phyloP scores from a whole-genome alignment of 768 basidiomycete species.

The Suillus fuscotomentosus region DNA sequence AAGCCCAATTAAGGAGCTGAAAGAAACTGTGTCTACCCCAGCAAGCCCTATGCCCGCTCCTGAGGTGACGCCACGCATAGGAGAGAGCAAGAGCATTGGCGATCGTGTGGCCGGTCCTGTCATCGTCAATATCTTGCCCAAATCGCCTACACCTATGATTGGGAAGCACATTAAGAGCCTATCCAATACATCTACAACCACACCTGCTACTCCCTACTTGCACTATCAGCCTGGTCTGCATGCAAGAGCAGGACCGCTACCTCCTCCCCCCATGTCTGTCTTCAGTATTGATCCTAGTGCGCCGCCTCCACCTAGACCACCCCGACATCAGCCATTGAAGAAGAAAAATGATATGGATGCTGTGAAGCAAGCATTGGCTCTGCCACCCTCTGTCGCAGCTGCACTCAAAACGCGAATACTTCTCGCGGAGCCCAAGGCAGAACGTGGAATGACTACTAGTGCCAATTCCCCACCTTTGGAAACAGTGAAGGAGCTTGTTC shows the following conservation, averaged over 20 bases:
- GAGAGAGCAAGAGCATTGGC: conserved; percentile 57
- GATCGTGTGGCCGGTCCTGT: conserved; percentile 64
- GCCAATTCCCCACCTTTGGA: not conserved
- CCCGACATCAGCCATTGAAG: conserved; percentile 56
- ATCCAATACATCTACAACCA: conserved; percentile 24
- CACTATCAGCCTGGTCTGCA: conserved; percentile 68
- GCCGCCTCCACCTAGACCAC: conserved; percentile 59
- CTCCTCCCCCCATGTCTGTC: conserved; percentile 62
- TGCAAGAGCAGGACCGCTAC: conserved; percentile 71
- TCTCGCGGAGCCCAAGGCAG: not conserved
- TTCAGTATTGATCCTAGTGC: conserved; percentile 47
- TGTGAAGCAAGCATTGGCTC: conserved; percentile 57
- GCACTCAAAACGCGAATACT: conserved; percentile 27
- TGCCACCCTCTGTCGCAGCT: conserved; percentile 54
- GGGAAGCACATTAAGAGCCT: conserved; percentile 11
- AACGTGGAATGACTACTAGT: not conserved
- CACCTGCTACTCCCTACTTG: conserved; percentile 42
- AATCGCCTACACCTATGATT: conserved; percentile 22
- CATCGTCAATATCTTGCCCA: conserved; percentile 46
- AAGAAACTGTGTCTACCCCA: conserved; percentile 11
- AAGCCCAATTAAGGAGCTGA: conserved; percentile 28
- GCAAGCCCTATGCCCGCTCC: conserved; percentile 16
- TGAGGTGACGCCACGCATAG: conserved; percentile 59
- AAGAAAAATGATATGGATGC: conserved; percentile 50
- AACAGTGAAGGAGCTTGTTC: not conserved